phyloP scores from a whole-genome alignment of 331 rosid species.

The Quercus phellos region DNA sequence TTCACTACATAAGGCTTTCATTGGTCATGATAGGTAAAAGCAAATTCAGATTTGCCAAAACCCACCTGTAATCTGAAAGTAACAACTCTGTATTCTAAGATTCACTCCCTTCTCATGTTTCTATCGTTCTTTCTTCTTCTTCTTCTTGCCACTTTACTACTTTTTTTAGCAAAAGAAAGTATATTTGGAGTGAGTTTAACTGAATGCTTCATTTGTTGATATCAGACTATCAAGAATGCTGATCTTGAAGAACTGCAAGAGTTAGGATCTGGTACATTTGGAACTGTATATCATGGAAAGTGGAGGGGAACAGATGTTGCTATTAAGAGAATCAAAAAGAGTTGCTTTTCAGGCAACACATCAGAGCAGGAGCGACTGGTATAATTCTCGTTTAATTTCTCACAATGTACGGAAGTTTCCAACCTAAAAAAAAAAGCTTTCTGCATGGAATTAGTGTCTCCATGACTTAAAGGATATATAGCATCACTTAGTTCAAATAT shows the following conservation, averaged over 20 bases:
- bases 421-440: neutral
- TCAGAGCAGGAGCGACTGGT: conserved; percentile 96
- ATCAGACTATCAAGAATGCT: conserved; percentile 69
- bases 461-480: neutral
- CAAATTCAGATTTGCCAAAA: neutral
- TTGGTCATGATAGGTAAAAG: neutral
- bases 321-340: conserved; percentile 83
- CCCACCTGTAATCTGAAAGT: neutral
- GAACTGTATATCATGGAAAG: conserved; percentile 91
- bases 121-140: neutral
- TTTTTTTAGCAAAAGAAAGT: conserved; percentile 8
- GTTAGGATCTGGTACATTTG: conserved; percentile 95
- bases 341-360: conserved; percentile 77
- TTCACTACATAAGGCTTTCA: neutral
- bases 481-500: neutral
- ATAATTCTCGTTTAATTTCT: neutral
- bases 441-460: neutral
- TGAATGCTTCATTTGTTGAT: conserved; percentile 24
- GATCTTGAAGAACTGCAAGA: conserved; percentile 85
- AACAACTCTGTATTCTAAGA: neutral
- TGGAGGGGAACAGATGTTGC: conserved; percentile 99
- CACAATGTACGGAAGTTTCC: neutral
- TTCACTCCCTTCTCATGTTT: neutral
- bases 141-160: conserved; percentile 4
- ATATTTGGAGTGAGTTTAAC: conserved; percentile 17